A percentile compares a stretch with the other conserved stretches of the same genome.
Evolutionary conservation across 2,329 filamentous ascomycete genomes (phyloP).

Genomic region (Pseudogymnoascus sp.): DNA sequence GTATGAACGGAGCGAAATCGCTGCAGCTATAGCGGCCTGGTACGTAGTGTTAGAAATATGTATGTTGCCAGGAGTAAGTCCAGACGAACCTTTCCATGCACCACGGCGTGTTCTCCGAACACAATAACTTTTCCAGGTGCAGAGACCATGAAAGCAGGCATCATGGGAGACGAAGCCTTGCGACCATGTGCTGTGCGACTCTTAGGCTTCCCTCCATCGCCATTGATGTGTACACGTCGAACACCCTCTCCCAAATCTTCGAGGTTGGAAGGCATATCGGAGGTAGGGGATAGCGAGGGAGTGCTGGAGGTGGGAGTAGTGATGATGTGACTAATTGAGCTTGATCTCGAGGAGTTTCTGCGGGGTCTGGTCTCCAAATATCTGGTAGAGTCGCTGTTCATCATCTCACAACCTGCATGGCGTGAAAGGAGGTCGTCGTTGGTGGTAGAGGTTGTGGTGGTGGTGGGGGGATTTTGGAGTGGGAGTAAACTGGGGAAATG

Average conservation of each 20-base stretch:
- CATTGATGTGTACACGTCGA: constrained; percentile 17
- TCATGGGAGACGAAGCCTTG: constrained; percentile 56
- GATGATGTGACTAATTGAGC: constrained; percentile 3
- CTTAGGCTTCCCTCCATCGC: constrained; percentile 12
- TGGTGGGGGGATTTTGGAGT: not conserved
- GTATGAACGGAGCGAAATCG: constrained; percentile 91
- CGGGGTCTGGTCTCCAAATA: not conserved
- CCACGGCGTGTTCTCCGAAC: constrained; percentile 96
- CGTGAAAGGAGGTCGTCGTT: not conserved
- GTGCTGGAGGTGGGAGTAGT: not conserved
- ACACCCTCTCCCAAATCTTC: constrained; percentile 1
- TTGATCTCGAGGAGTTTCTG: constrained; percentile 3
- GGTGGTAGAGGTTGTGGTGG: not conserved
- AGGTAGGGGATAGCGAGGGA: constrained; percentile 1
- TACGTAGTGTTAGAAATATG: not conserved
- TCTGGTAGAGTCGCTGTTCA: not conserved
- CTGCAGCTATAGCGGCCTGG: constrained; percentile 83
- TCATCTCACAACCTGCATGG: constrained; percentile 1
- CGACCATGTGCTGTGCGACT: constrained; percentile 29
- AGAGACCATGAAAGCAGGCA: constrained; percentile 94
- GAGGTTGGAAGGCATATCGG: constrained; percentile 2
- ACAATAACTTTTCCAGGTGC: constrained; percentile 97
- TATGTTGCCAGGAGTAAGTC: not conserved
- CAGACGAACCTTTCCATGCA: constrained; percentile 72
- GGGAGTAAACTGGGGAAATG: not conserved